Percentiles rank a stretch among this genome's conserved stretches.
Evolutionary conservation across 441 rosid species (phyloP).

Genomic region (Brassica balearica): DNA sequence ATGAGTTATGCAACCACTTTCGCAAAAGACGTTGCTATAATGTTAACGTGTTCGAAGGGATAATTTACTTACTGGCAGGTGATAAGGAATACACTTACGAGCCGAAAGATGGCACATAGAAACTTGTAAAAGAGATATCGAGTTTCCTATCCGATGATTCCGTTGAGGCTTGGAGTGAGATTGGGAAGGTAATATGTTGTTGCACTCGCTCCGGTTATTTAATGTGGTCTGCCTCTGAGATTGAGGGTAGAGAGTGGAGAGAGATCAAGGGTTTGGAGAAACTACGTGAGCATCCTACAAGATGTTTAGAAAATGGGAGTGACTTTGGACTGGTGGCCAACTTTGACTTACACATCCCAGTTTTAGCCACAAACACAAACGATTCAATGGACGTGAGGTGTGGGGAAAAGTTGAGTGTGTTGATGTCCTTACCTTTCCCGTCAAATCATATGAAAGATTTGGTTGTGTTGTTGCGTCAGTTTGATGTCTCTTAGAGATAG

Average conservation of each 20-base stretch:
- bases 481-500: not conserved
- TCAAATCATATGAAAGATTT: not conserved
- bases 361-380: too few species aligned
- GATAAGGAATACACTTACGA: conserved; percentile 55
- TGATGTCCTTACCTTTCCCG: not conserved
- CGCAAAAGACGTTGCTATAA: not conserved
- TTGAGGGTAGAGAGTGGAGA: conserved; percentile 53
- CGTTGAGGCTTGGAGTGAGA: conserved; percentile 47
- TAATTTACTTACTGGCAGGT: conserved; percentile 54
- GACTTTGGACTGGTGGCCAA: not conserved
- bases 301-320: not conserved
- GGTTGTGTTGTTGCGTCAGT: not conserved
- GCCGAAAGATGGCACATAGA: conserved; percentile 50
- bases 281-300: not conserved
- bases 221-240: conserved; percentile 39
- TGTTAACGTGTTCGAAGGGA: conserved; percentile 27
- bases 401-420: not conserved
- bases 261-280: conserved; percentile 49
- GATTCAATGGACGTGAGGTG: conserved; percentile 2
- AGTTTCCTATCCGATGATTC: not conserved
- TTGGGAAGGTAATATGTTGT: conserved; percentile 60
- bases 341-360: not conserved
- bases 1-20: not conserved
- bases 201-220: conserved; percentile 58
- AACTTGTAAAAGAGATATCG: not conserved